phyloP scores from a whole-genome alignment of 345 rosid species.

The sweet orange (Citrus sinensis) region DNA sequence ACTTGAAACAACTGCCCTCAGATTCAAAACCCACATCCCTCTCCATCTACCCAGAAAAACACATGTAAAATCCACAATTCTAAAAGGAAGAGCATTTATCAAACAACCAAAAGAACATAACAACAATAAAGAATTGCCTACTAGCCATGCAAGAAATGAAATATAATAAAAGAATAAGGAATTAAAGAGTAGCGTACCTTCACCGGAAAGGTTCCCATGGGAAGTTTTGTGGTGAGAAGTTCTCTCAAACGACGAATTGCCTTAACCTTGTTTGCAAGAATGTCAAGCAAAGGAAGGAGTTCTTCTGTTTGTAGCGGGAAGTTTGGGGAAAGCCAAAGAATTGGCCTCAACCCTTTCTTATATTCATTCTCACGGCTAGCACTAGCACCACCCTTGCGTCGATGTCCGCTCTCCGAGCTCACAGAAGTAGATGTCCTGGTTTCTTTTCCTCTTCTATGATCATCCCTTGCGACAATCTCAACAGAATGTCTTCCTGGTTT shows the following conservation, averaged over 20 bases:
- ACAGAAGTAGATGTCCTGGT: conserved; percentile 41
- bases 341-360: conserved; percentile 90
- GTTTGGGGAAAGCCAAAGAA: conserved; percentile 85
- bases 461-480: conserved; percentile 63
- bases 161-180: not conserved
- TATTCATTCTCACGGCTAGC: conserved; percentile 73
- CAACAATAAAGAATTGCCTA: not conserved
- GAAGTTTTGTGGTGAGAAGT: conserved; percentile 92
- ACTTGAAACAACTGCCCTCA: not conserved
- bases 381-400: conserved; percentile 45
- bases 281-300: conserved; percentile 92
- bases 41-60: not conserved
- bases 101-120: not conserved
- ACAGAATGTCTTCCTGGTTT: conserved; percentile 85
- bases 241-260: conserved; percentile 97
- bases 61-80: not conserved
- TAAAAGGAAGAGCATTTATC: conserved; percentile 1
- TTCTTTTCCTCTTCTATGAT: conserved; percentile 59
- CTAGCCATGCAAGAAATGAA: not conserved
- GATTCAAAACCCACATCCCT: not conserved
- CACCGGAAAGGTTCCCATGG: conserved; percentile 88
- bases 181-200: conserved; percentile 51
- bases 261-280: conserved; percentile 96
- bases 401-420: conserved; percentile 39
- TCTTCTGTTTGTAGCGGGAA: conserved; percentile 93